These are phyloP conservation scores for Termitomyces sp. DNA, from an alignment of 768 basidiomycete genomes.

Conservation along the genomic window DNA sequence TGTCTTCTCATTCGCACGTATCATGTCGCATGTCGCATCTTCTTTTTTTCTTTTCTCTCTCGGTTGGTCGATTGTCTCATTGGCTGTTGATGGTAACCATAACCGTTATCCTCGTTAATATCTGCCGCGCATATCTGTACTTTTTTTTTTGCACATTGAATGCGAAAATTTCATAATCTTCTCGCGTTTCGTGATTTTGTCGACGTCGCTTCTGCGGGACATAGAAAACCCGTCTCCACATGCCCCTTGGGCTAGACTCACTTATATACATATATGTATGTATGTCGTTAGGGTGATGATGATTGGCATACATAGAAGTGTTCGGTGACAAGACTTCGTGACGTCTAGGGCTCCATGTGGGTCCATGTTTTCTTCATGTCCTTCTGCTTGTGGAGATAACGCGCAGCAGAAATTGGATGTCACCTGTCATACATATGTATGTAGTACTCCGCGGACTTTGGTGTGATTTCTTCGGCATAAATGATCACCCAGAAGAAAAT, in stretches of 20 bases:
- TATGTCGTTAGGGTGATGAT: no score
- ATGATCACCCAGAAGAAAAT: not conserved
- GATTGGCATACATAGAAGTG: not conserved
- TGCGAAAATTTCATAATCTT: not conserved
- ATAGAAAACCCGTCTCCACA: no score
- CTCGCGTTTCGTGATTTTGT: no score
- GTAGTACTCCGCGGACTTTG: not conserved
- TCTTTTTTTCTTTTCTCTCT: slow-evolving; percentile 7
- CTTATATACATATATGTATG: no score
- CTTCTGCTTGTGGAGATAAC: not conserved
- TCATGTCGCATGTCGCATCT: not conserved
- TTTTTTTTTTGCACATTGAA: not conserved
- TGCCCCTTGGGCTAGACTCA: no score
- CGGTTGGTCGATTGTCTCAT: slow-evolving; percentile 5
- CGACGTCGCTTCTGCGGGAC: no score
- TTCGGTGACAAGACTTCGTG: not conserved
- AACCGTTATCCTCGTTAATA: slow-evolving; percentile 15
- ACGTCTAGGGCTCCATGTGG: not conserved
- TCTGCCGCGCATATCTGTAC: slow-evolving; percentile 9
- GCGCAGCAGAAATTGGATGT: not conserved
- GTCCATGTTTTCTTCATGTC: not conserved
- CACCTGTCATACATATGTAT: not conserved
- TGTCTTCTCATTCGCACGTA: slow-evolving; percentile 3
- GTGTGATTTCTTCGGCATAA: not conserved
- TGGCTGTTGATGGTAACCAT: slow-evolving; percentile 15